Evolutionary conservation across 352 stramenopile genomes (phyloP), one percentile per base, ranked within the genome.

Genomic region (Pythium phragmiticola): DNA sequence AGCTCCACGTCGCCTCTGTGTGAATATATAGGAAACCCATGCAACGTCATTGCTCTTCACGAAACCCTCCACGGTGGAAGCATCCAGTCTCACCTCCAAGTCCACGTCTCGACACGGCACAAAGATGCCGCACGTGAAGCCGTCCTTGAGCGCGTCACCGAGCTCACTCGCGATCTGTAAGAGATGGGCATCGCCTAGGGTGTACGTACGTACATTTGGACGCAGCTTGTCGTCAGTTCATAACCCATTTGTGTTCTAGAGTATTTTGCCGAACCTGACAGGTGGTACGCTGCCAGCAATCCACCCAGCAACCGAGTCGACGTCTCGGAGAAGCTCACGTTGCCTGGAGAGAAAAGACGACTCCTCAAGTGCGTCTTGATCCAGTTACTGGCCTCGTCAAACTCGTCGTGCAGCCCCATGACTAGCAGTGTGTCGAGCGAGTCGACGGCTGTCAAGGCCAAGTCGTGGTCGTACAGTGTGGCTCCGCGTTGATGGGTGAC

Each of bases 371-470:
- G 77, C 14, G n/a, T 54, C 50, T 78, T 82, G 23, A 74, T 58
- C 82, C 80, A 91, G 5, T 70, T 57, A 23, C 73, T 87, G 0
- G 82, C 80, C 45, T 84, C 70, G 42, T 87, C 70, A 48, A 87
- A 92, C 28, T 89, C 82, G 39, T 85, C 68, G 17, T 85, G 69
- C 5, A 91, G 43, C 0, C 80, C 78, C 63, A 89, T 73, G 8
- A 91, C 41, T 52, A 88, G 82, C 42, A 91, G 72, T 43, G 82
- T 92, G 55, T 92, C 83, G 12, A 92, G 73, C 30, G 82, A 74
- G 47, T 91, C 82, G 6, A 90, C 71, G 9, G 80, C 59, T 12
- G 78, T 88, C 48, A 85, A 74, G 7, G 82, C 79, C 78, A 90
- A 84, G 51, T 88, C 76, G 63, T 90, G 82, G 4, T 60, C 50